Conservation (phyloP, 257 asterid species). For the Solanum pimpinellifolium region DNA sequence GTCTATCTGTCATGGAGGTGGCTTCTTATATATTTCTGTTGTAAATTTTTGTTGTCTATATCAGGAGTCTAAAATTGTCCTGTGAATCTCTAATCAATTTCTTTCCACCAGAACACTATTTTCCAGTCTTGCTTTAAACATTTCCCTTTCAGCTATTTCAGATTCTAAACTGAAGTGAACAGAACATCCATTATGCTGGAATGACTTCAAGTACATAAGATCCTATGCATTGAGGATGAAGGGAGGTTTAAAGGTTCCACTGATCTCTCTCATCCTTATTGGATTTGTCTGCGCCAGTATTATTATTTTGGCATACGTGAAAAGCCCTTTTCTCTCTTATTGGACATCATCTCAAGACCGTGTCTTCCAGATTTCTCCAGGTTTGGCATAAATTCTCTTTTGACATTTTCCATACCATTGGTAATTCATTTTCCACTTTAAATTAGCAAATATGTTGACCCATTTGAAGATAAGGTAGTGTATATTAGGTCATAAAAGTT, state of each 20-base stretch:
- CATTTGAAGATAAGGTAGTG: background rate
- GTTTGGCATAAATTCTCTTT: slow-evolving; percentile 22
- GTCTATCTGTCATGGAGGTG: background rate
- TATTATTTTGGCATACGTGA: slow-evolving; percentile 61
- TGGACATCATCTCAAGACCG: slow-evolving; percentile 36
- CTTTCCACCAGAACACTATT: background rate
- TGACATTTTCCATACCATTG: background rate
- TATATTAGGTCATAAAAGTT: background rate
- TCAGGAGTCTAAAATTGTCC: background rate
- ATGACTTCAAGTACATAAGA: slow-evolving; percentile 19
- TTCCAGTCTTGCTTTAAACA: background rate
- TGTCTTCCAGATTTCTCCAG: slow-evolving; percentile 40
- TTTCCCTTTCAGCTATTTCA: background rate
- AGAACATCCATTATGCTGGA: background rate
- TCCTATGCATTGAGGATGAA: slow-evolving; percentile 56
- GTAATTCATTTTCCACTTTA: background rate
- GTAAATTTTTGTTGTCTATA: background rate
- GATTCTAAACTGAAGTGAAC: background rate
- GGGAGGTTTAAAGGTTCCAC: slow-evolving; percentile 70
- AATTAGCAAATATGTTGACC: background rate
- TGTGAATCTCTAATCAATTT: background rate
- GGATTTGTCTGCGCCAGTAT: slow-evolving; percentile 57
- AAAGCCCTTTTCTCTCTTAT: slow-evolving; percentile 52
- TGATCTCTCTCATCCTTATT: slow-evolving; percentile 74
- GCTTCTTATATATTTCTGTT: background rate